Evolutionary conservation across 257 asterid genomes (phyloP), one percentile per base, ranked within the genome.

Genomic region (Thymus mandschuricus): DNA sequence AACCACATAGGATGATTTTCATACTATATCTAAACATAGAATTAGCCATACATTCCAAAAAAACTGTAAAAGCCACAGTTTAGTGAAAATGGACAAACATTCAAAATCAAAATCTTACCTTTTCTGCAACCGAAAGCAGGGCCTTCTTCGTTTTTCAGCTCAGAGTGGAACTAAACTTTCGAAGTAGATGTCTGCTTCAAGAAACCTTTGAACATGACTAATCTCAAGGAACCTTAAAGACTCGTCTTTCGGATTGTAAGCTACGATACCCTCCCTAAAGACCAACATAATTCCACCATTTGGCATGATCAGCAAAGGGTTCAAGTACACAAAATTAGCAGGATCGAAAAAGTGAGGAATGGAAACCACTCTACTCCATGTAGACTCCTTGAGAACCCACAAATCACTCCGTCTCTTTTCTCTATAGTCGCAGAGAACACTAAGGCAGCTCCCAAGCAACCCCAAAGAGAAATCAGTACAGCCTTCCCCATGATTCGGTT

Each of bases 361-460:
- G 21, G 82, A 68, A 43, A 70, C 49, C 35, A 81, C 28, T 54
- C 78, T 82, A 45, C 58, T 71, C 94, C 91, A 87, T 1, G 85
- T 80, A 46, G 85, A 81, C 51, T 81, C 83, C 69, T 79, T 84
- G 81, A 87, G 12, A 44, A 87, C 70, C 91, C 91, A 86, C 38
- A 87, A 12, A 54, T 86, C 86, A 0, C 69, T 75, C 5, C 65
- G 44, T 44, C 9, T 41, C 3, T 10, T 60, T 6, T n/a, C 15
- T 35, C 4, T 35, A 54, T 66, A 48, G 44, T 71, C 45, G 51
- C 77, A 78, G 46, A 83, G 68, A 55, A 83, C 76, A 46, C 76
- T 69, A 73, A 86, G 30, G 44, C 77, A 70, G 8, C 66, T 85
- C 21, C 80, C 84, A 40, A 84, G 50, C 40, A 83, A 81, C 1